phyloP scores from a whole-genome alignment of 2,329 filamentous ascomycete genomes.

The Microcyclospora pomicola region DNA sequence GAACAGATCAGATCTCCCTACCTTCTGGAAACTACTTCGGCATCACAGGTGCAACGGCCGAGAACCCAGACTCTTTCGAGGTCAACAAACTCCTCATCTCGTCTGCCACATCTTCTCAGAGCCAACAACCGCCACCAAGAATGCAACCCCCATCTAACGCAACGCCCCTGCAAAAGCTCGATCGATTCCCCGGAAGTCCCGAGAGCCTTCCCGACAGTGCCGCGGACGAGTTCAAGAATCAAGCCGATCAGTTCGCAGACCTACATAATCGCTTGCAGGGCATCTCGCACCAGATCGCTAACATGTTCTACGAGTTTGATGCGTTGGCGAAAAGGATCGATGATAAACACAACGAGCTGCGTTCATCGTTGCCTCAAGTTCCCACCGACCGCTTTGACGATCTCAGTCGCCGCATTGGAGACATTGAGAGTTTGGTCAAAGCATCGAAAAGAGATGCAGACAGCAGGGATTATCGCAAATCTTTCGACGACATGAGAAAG shows the following conservation, averaged over 20 bases:
- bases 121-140: constrained; percentile 15
- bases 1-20: constrained; percentile 61
- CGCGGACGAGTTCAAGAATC: constrained; percentile 27
- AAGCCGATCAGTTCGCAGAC: constrained; percentile 59
- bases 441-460: constrained; percentile 41
- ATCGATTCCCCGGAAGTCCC: constrained; percentile 29
- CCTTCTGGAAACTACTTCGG: constrained; percentile 73
- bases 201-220: constrained; percentile 25
- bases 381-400: neutral
- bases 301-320: constrained; percentile 24
- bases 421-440: constrained; percentile 38
- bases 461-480: constrained; percentile 42
- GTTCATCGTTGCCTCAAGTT: neutral
- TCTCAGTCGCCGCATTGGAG: constrained; percentile 17
- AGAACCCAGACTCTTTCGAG: constrained; percentile 90
- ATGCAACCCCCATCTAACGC: constrained; percentile 18
- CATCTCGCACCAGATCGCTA: constrained; percentile 50
- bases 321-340: constrained; percentile 15
- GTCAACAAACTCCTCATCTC: constrained; percentile 73
- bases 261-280: constrained; percentile 71
- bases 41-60: constrained; percentile 73
- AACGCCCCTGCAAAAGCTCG: constrained; percentile 12
- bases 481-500: constrained; percentile 40
- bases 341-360: neutral
- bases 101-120: constrained; percentile 21